Conservation (phyloP, 305 asterid species). For the Fraxinus nigra region DNA sequence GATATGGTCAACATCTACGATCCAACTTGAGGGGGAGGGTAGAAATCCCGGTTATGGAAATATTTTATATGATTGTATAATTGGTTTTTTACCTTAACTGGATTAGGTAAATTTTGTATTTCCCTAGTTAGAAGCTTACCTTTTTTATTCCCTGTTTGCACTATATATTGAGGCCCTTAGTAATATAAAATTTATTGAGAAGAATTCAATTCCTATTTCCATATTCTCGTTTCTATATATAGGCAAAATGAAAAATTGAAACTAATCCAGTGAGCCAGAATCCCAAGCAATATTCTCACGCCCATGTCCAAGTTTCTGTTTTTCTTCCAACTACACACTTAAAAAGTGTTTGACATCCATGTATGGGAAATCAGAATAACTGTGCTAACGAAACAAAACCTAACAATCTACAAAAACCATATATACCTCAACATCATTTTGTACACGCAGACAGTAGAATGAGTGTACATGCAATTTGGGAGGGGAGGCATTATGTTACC, state of each 20-base stretch:
- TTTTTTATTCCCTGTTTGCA: too few species aligned
- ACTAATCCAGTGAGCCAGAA: not conserved
- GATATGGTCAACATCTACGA: too few species aligned
- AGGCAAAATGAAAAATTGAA: slow-evolving; percentile 9
- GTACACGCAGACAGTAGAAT: not conserved
- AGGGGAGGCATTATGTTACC: slow-evolving; percentile 33
- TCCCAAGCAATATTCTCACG: not conserved
- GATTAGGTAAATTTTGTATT: too few species aligned
- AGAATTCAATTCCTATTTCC: too few species aligned
- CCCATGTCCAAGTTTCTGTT: not conserved
- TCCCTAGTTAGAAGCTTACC: too few species aligned
- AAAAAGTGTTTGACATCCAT: not conserved
- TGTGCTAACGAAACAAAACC: not conserved
- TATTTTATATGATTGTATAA: too few species aligned
- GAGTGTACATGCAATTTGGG: not conserved
- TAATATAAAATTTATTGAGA: too few species aligned
- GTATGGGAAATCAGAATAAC: not conserved
- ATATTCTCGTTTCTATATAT: too few species aligned
- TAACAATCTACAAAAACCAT: not conserved
- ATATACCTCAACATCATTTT: not conserved
- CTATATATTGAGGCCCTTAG: too few species aligned
- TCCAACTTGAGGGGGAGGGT: too few species aligned
- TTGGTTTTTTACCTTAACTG: too few species aligned
- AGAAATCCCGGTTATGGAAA: too few species aligned
- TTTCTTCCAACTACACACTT: slow-evolving; percentile 12